Evolutionary conservation across 257 asterid species (phyloP).

Genomic region (Lycium ferocissimum): DNA sequence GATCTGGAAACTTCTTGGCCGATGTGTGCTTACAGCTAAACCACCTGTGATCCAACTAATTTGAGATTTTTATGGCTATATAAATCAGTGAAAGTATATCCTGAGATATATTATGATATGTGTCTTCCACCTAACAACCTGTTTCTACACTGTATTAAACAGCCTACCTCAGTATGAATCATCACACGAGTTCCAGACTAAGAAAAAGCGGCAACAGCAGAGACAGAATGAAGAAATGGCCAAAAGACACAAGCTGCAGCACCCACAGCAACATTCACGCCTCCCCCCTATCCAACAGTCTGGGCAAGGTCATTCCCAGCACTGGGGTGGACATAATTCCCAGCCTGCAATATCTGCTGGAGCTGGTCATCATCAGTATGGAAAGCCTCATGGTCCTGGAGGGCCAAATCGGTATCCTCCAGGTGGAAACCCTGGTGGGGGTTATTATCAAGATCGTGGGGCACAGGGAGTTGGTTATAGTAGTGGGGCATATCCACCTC

Average conservation of each 20-base stretch:
- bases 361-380: constrained; percentile 72
- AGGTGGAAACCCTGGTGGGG: constrained; percentile 60
- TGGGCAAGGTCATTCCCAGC: constrained; percentile 70
- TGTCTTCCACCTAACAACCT: constrained; percentile 1
- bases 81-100: constrained; percentile 2
- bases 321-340: constrained; percentile 66
- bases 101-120: neutral
- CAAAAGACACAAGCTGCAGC: constrained; percentile 79
- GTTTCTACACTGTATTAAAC: constrained; percentile 27
- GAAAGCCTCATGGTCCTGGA: constrained; percentile 84
- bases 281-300: constrained; percentile 86
- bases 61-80: neutral
- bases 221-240: constrained; percentile 84
- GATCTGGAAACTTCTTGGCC: constrained; percentile 17
- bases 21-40: neutral
- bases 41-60: constrained; percentile 24
- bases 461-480: constrained; percentile 65
- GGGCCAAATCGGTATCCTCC: constrained; percentile 77
- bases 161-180: constrained; percentile 94
- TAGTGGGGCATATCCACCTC: constrained; percentile 69
- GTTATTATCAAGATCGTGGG: constrained; percentile 85
- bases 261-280: constrained; percentile 83
- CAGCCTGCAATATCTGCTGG: constrained; percentile 65
- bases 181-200: constrained; percentile 96
- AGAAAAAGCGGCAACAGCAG: constrained; percentile 93